These are phyloP conservation scores for Cercospora beticola DNA, from an alignment of 2,329 filamentous ascomycete genomes.

Conservation along the genomic window DNA sequence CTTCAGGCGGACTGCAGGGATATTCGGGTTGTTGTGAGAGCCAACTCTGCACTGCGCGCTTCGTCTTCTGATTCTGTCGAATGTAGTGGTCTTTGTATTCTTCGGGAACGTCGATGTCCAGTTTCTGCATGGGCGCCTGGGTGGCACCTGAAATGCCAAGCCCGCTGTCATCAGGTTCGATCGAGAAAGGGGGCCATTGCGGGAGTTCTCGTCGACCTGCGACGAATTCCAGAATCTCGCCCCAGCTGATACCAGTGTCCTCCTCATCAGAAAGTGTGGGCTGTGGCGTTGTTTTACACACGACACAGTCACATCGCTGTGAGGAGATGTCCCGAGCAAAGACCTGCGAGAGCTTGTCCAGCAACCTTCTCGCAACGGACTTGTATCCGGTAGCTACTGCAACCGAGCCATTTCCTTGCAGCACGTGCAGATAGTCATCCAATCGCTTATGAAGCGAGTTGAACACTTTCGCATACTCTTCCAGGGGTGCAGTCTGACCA, in stretches of 20 bases:
- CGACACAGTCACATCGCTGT: constrained; percentile 80
- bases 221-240: constrained; percentile 89
- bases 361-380: constrained; percentile 83
- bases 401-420: constrained; percentile 80
- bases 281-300: constrained; percentile 63
- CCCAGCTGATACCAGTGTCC: constrained; percentile 79
- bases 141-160: constrained; percentile 57
- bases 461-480: constrained; percentile 60
- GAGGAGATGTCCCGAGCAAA: constrained; percentile 89
- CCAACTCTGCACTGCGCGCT: constrained; percentile 88
- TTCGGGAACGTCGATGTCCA: constrained; percentile 91
- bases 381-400: constrained; percentile 94
- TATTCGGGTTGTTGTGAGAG: constrained; percentile 75
- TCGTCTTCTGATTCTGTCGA: constrained; percentile 87
- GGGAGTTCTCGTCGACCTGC: constrained; percentile 85
- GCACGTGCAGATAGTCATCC: constrained; percentile 80
- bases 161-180: constrained; percentile 56
- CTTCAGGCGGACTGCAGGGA: constrained; percentile 73
- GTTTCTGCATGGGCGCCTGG: constrained; percentile 66
- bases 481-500: constrained; percentile 36
- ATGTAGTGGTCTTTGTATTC: constrained; percentile 92
- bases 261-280: constrained; percentile 51
- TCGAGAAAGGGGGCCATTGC: constrained; percentile 81
- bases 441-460: constrained; percentile 78
- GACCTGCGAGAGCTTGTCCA: constrained; percentile 89